phyloP scores from a whole-genome alignment of 2,329 filamentous ascomycete species.

The Fusarium coffeatum region DNA sequence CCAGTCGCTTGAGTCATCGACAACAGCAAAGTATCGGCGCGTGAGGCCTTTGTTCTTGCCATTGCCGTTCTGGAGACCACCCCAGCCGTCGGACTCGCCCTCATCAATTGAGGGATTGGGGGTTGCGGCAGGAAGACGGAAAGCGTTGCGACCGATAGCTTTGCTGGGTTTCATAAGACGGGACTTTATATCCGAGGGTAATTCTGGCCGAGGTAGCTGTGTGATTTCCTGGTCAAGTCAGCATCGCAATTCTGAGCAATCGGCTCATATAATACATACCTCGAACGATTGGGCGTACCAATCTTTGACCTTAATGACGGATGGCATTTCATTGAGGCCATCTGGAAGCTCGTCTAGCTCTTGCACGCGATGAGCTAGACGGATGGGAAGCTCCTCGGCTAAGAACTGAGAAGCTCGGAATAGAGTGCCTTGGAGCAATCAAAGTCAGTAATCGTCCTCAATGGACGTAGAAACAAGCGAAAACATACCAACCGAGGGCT shows the following conservation, averaged over 20 bases:
- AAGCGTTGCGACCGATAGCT: slow-evolving; percentile 65
- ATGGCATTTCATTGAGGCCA: slow-evolving; percentile 97
- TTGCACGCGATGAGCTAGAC: slow-evolving; percentile 94
- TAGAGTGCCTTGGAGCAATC: slow-evolving; percentile 75
- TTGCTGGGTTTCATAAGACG: slow-evolving; percentile 78
- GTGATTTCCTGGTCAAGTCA: slow-evolving; percentile 81
- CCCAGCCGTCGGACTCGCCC: slow-evolving; percentile 79
- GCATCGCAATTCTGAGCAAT: neutral
- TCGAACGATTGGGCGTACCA: slow-evolving; percentile 99
- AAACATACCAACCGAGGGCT: slow-evolving; percentile 90
- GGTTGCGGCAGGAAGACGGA: slow-evolving; percentile 83
- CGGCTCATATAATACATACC: slow-evolving; percentile 62
- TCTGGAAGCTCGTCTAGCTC: slow-evolving; percentile 93
- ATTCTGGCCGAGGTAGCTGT: slow-evolving; percentile 79
- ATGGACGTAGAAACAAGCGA: slow-evolving; percentile 80
- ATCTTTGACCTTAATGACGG: slow-evolving; percentile 92
- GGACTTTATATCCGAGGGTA: slow-evolving; percentile 80
- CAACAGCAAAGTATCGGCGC: slow-evolving; percentile 85
- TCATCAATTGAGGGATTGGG: slow-evolving; percentile 89
- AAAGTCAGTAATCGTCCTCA: slow-evolving; percentile 56
- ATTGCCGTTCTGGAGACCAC: slow-evolving; percentile 58
- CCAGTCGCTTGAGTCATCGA: slow-evolving; percentile 90
- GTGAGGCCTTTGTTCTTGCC: slow-evolving; percentile 61
- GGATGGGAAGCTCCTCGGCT: slow-evolving; percentile 96
- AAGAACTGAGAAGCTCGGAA: slow-evolving; percentile 99